Evolutionary conservation across 179 eudicot genomes (phyloP), one percentile per base, ranked within the genome.

Genomic region (Dionaea muscipula): DNA sequence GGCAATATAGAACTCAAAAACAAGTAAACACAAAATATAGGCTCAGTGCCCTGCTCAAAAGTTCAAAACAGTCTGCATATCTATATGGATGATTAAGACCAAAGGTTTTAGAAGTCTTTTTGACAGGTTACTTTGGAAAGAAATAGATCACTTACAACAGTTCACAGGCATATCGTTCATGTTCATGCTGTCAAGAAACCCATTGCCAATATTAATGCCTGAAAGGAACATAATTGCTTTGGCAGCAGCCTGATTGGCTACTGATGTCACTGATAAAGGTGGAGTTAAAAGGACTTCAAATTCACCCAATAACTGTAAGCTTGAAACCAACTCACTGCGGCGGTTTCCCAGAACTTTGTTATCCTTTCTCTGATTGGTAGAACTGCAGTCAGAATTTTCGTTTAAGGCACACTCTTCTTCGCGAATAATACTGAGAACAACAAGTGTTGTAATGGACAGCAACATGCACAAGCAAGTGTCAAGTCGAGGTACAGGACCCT

Each of bases 181-280:
- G 69, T 67, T 74, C 52, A 75, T 62, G 66, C 78, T 70, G 45
- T 84, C 97, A 47, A 82, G 81, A 54, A 81, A 83, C 52, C 84
- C 69, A 61, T 63, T 83, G 25, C 78, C 73, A 47, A 74, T 67
- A 69, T 65, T 74, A 63, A 76, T 68, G 56, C 94, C 91, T 5
- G 98, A 84, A 52, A 69, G 59, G 62, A 75, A 72, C 80, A 80
- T 57, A 69, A 82, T 77, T 53, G 98, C 98, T 76, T 77, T 91
- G 25, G 87, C 77, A 75, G 96, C 88, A 77, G 98, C 98, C 77
- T 77, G 91, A 64, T 91, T 84, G 60, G 94, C 96, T 23, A 75
- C 72, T 36, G 84, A 47, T 31, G 75, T 55, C 41, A 84, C 71
- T 35, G 84, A 56, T 25, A 72, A 70, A 20, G 96, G 95, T 41